These are phyloP conservation scores for Globisporangium spiculum DNA, from an alignment of 352 stramenopile species.

Conservation along the genomic window DNA sequence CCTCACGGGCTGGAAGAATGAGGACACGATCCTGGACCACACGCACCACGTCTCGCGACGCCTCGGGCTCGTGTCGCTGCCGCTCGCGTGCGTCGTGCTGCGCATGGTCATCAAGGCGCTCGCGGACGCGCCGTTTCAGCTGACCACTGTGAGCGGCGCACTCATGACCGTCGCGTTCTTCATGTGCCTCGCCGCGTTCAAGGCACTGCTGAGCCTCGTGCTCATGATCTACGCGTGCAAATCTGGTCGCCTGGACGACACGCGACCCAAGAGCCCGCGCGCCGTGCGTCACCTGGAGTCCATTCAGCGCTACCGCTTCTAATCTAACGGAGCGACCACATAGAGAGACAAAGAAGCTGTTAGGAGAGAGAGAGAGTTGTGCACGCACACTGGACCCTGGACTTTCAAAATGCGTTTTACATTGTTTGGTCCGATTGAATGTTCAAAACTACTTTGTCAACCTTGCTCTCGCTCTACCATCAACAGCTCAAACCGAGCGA, in stretches of 20 bases:
- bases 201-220: slow-evolving; percentile 68
- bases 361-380: neutral
- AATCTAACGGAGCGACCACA: neutral
- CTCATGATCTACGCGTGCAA: slow-evolving; percentile 78
- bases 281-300: slow-evolving; percentile 55
- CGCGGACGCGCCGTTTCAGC: slow-evolving; percentile 34
- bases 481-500: slow-evolving; percentile 1
- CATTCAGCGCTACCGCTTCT: slow-evolving; percentile 51
- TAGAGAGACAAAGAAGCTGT: slow-evolving; percentile 1
- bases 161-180: slow-evolving; percentile 63
- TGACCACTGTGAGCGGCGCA: slow-evolving; percentile 36
- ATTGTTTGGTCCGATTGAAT: slow-evolving; percentile 5
- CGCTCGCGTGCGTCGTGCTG: slow-evolving; percentile 92
- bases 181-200: slow-evolving; percentile 73
- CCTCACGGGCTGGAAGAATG: slow-evolving; percentile 91
- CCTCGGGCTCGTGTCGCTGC: slow-evolving; percentile 92
- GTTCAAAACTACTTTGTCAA: neutral
- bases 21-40: slow-evolving; percentile 91
- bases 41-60: slow-evolving; percentile 93
- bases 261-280: slow-evolving; percentile 60
- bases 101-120: slow-evolving; percentile 76
- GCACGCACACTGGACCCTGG: neutral
- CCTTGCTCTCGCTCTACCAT: neutral
- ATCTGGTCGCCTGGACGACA: slow-evolving; percentile 63
- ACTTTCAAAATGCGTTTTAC: slow-evolving; percentile 12